A percentile compares a stretch with the other conserved stretches of the same genome.
Conservation (phyloP, 495 filamentous ascomycete genomes). For the Neurospora intermedia region DNA sequence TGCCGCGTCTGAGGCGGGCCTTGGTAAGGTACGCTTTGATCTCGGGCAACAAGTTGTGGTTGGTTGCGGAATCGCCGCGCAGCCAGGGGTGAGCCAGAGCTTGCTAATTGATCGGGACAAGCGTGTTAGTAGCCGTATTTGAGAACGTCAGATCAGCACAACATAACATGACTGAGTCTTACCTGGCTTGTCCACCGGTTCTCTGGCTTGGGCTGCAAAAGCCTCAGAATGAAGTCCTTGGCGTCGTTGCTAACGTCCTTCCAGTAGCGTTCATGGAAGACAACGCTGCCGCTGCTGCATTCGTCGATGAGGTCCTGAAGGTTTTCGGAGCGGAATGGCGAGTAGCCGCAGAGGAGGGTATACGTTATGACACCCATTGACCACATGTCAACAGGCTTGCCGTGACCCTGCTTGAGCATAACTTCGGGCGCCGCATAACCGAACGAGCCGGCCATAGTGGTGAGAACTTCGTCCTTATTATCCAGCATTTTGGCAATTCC, state of each 20-base stretch:
- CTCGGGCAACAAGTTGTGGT: constrained; percentile 94
- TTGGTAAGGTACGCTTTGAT: constrained; percentile 91
- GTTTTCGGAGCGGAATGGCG: constrained; percentile 92
- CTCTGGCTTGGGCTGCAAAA: constrained; percentile 70
- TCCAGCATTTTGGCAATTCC: constrained; percentile 99
- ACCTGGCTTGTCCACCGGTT: constrained; percentile 71
- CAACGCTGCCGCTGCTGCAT: constrained; percentile 74
- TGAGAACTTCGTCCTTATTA: constrained; percentile 77
- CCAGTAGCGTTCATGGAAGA: constrained; percentile 99
- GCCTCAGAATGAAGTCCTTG: constrained; percentile 81
- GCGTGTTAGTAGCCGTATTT: background rate
- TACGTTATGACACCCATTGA: constrained; percentile 98
- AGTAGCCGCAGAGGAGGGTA: constrained; percentile 97
- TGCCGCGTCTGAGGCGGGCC: constrained; percentile 80
- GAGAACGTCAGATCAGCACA: constrained; percentile 6
- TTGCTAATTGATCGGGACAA: constrained; percentile 32
- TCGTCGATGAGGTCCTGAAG: constrained; percentile 91
- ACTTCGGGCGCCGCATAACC: constrained; percentile 97
- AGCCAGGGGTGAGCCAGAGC: constrained; percentile 85
- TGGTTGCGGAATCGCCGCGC: constrained; percentile 76
- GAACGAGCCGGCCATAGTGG: constrained; percentile 97
- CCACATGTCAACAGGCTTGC: constrained; percentile 99
- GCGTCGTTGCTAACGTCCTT: constrained; percentile 92
- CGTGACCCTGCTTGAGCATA: constrained; percentile 95
- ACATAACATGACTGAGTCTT: constrained; percentile 15